Base-by-base conservation (phyloP, 108 stramenopile species). In the Fragilaria radians region DNA sequence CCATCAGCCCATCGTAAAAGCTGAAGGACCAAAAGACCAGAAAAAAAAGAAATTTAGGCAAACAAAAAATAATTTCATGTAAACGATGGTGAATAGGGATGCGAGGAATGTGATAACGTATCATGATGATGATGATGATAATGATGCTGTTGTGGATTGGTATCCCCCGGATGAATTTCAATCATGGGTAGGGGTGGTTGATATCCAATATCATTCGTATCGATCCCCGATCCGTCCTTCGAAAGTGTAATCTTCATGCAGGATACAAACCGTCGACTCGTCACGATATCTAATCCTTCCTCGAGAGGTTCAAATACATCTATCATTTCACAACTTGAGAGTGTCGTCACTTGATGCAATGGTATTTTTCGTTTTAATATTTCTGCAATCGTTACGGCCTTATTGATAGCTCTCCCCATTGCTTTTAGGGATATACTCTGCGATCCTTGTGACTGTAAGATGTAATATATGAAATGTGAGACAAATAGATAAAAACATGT, bases 391-490 rank as follows among this genome's bases (percentile, higher is more conserved):
- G 90, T 91, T 11, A 91, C 86, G n/a, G 85, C 85, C 63, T 91
- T 91, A 73, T 88, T 91, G 67, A 91, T 88, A 14, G 90, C 90
- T 49, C 85, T 76, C 11, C 90, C 90, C 90, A 91, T 91, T 27
- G 90, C 90, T 52, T 84, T 91, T 21, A 91, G 62, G 55, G 82
- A 80, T 36, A 90, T 77, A 27, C 67, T 77, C 25, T 79, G 70
- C 18, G 73, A 77, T 18, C 80, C 81, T 29, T 71, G 65, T n/a
- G 74, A 63, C 81, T 80, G 68, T 34, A n/a, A 19, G 14, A 36
- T 56, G 19, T 52, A 32, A 21, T 24, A 24, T 32, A 61, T 25
- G 52, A 25, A 25, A 42, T 26, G 9, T 28, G 61, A 0, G 32
- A 25, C 3, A 32, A 19, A 3, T 28, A 25, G 28, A 46, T 48